Base-by-base conservation (phyloP, 2,329 filamentous ascomycete genomes). In the Colletotrichum falcatum region DNA sequence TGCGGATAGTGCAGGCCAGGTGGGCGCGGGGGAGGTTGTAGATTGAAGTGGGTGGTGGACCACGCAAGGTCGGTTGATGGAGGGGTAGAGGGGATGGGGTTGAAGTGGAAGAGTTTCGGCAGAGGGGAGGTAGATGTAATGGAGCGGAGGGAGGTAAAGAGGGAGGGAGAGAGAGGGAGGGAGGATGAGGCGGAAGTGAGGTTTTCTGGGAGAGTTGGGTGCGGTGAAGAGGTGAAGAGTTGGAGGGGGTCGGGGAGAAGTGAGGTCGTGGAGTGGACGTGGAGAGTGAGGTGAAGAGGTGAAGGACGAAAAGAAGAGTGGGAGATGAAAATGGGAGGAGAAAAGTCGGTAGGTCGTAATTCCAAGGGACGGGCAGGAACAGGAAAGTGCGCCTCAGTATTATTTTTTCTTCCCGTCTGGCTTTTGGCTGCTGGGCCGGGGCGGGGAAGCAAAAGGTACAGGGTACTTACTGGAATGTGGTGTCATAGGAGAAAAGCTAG, bases 321-420 rank as follows among this genome's bases (percentile, higher is more conserved):
- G 68, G 74, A 76, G 76, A 77, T 76, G 74, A 77, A 74, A 74
- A 76, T 78, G 74, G 76, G 71, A 66, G 65, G 55, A 65, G 61
- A 67, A 70, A 72, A 74, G 65, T 66, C 65, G 61, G 68, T 70
- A 60, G 75, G 73, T 74, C 66, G 72, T 71, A 42, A 42, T 39
- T 39, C 14, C 18, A 67, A 72, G 74, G 65, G 73, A 67, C 72
- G 74, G 75, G 67, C 66, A 76, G 65, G 71, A 66, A 72, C 70
- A 66, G 71, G 68, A 73, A 72, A 72, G 64, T 68, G 69, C 65
- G 65, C 51, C 46, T 46, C 37, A 59, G 60, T 70, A 11, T 59
- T 62, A 63, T 66, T 70, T 59, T 66, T 67, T 54, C 14, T 49
- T 53, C 49, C 39, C 20, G 20, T 39, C 61, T 58, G 30, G 48